These are phyloP conservation scores for Cyphellophora europaea DNA, from an alignment of 2,329 filamentous ascomycete genomes.

Conservation along the genomic window DNA sequence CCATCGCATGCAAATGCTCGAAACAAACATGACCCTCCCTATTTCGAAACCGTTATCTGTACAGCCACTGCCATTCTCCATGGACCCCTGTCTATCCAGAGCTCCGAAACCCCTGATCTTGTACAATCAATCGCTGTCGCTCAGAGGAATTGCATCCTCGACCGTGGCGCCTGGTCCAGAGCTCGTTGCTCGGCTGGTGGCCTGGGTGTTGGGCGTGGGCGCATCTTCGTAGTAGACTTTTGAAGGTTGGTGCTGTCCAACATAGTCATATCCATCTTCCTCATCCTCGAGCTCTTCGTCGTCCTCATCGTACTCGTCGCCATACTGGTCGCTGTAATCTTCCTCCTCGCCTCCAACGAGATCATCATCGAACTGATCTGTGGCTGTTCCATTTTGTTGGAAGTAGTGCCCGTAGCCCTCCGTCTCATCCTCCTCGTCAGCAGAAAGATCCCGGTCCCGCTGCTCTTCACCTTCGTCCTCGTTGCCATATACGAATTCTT, in stretches of 20 bases:
- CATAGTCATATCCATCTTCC: conserved; percentile 3
- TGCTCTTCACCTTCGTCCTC: conserved; percentile 5
- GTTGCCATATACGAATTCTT: background rate
- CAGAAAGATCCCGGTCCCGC: background rate
- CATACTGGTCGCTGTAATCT: conserved; percentile 3
- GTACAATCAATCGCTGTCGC: conserved; percentile 17
- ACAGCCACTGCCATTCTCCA: no score
- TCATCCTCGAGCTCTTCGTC: conserved; percentile 1
- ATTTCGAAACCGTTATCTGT: no score
- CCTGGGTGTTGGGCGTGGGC: conserved; percentile 9
- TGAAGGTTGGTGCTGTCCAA: conserved; percentile 1
- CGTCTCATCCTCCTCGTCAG: background rate
- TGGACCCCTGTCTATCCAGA: no score
- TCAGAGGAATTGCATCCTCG: conserved; percentile 19
- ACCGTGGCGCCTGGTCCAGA: conserved; percentile 13
- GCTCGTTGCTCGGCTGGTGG: conserved; percentile 10
- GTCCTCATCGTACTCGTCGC: conserved; percentile 1
- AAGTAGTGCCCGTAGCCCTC: conserved; percentile 3
- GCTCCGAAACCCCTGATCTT: no score
- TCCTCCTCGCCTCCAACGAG: conserved; percentile 6
- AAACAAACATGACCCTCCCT: no score
- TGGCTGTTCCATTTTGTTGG: conserved; percentile 4
- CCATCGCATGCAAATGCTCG: no score
- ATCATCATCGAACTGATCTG: conserved; percentile 2
- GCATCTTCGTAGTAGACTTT: conserved; percentile 4